Evolutionary conservation across 306 rosid genomes (phyloP), one percentile per base, ranked within the genome.

Genomic region (Arachis hypogaea): DNA sequence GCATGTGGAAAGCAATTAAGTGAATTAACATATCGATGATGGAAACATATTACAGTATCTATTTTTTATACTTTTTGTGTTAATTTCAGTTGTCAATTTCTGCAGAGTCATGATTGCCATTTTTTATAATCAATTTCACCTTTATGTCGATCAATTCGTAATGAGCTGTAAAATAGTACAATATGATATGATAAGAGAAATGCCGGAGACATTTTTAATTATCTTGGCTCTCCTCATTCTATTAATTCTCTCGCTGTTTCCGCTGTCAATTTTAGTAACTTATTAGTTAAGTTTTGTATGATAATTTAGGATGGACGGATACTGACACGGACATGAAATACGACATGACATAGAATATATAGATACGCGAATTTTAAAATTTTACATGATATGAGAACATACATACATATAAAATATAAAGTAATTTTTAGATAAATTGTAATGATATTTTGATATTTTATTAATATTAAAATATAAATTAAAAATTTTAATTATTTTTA

Each of bases 151-250:
- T 52, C 28, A 52, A 52, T 52, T 52, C 56, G 56, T 2, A 44
- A 67, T 74, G 68, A 74, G 80, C 57, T 74, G 68, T 80, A 62
- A 80, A 62, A 62, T 69, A 79, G 11, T 43, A 59, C 29, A 67
- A 43, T 10, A 9, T 49, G 45, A 60, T 14, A n/a, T 54, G 44
- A 56, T 55, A 71, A 65, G 49, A 57, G 58, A 50, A 65, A 73
- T 55, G 74, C 56, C 56, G 66, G 51, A 47, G 64, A 72, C 44
- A 22, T 59, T 66, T 74, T 50, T 66, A 66, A 46, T 54, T 41
- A 41, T 49, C 63, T 70, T 22, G 28, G 4, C 38, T 33, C 38
- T 33, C 38, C 38, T 33, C 38, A 33, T 33, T 33, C 4, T 4
- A 33, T 33, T 33, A 22, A 22, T 22, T 22, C 28, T 22, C 28